Evolutionary conservation across 108 stramenopile species (phyloP).

Genomic region (Asterionellopsis glacialis): DNA sequence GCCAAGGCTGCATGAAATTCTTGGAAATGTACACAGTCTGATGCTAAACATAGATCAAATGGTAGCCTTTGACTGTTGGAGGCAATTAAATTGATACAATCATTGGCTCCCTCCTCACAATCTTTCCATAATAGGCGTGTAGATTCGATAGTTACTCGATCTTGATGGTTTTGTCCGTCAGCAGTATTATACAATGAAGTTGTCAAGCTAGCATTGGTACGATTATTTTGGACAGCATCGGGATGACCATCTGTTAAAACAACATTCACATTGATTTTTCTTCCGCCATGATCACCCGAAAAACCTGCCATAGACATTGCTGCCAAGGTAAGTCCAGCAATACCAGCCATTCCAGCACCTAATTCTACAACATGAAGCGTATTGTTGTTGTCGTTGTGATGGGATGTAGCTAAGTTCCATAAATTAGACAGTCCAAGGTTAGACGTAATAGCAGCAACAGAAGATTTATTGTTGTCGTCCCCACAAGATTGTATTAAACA

Average conservation of each 20-base stretch:
- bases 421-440: not conserved
- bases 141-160: not conserved
- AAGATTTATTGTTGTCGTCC: not conserved
- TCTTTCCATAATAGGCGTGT: not conserved
- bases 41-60: slow-evolving; percentile 42
- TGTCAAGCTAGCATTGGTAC: slow-evolving; percentile 22
- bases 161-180: too few relatives aligned
- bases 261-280: slow-evolving; percentile 26
- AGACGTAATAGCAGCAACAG: not conserved
- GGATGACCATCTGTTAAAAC: slow-evolving; percentile 74
- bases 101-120: not conserved
- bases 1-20: slow-evolving; percentile 66
- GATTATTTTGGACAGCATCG: slow-evolving; percentile 61
- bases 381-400: not conserved
- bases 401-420: not conserved
- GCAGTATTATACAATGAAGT: too few relatives aligned
- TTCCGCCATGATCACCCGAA: slow-evolving; percentile 1
- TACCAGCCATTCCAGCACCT: slow-evolving; percentile 64
- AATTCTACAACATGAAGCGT: slow-evolving; percentile 10
- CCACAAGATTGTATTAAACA: not conserved
- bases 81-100: not conserved
- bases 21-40: slow-evolving; percentile 82
- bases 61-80: not conserved
- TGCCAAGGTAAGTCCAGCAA: slow-evolving; percentile 51
- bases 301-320: slow-evolving; percentile 5